Percentiles rank a stretch among this genome's conserved stretches.
These are phyloP conservation scores for Colletotrichum cordylinicola DNA, from an alignment of 2,329 filamentous ascomycete genomes.

Conservation along the genomic window DNA sequence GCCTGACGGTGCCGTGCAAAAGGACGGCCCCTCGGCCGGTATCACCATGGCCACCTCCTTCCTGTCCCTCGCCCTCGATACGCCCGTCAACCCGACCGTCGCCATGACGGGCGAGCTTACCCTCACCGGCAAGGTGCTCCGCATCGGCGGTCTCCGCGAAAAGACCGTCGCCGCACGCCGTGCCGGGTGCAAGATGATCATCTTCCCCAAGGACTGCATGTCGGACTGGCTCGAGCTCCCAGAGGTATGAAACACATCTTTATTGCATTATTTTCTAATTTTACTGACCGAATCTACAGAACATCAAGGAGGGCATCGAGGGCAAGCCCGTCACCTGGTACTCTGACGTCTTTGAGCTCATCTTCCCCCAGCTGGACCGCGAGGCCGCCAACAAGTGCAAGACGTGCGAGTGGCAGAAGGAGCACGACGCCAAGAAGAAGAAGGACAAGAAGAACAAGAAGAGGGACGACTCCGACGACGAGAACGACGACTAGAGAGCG, in stretches of 20 bases:
- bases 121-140: constrained; percentile 92
- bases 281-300: constrained; percentile 58
- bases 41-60: constrained; percentile 98
- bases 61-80: constrained; percentile 82
- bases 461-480: constrained; percentile 29
- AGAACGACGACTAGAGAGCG: constrained; percentile 32
- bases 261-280: neutral
- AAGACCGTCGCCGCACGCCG: constrained; percentile 96
- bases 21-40: constrained; percentile 91
- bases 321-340: constrained; percentile 95
- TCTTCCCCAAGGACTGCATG: constrained; percentile 95
- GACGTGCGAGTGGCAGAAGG: constrained; percentile 58
- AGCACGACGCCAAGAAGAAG: constrained; percentile 42
- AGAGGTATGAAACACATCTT: constrained; percentile 67
- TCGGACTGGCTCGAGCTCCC: constrained; percentile 98
- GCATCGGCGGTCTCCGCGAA: constrained; percentile 92
- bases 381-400: constrained; percentile 79
- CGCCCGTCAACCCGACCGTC: constrained; percentile 80
- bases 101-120: constrained; percentile 99
- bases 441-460: constrained; percentile 21
- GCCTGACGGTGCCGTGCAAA: constrained; percentile 93
- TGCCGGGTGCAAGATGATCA: constrained; percentile 89
- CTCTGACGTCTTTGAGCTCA: constrained; percentile 86
- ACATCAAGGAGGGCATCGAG: constrained; percentile 96
- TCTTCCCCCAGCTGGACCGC: constrained; percentile 83